Evolutionary conservation across 2,329 filamentous ascomycete species (phyloP).

Genomic region (Colletotrichum noveboracense): DNA sequence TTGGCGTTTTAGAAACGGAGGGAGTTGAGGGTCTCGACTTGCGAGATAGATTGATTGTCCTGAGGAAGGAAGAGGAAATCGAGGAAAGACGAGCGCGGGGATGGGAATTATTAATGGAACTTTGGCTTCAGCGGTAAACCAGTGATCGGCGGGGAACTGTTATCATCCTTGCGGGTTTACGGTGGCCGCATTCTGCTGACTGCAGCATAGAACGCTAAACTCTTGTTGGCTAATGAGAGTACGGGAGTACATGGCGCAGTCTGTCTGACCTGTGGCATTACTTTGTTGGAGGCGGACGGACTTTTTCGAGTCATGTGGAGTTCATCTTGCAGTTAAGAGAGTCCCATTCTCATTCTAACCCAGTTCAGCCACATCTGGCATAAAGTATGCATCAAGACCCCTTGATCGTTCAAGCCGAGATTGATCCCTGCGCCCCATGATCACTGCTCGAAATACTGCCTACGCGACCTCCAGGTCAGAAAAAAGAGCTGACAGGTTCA

Average conservation of each 20-base stretch:
- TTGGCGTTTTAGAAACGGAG: neutral
- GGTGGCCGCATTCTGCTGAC: neutral
- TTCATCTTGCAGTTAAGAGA: neutral
- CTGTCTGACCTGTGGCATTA: neutral
- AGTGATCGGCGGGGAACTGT: neutral
- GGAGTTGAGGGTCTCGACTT: neutral
- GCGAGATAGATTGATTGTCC: neutral
- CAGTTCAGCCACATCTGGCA: neutral
- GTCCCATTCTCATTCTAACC: neutral
- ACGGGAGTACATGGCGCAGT: neutral
- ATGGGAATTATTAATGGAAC: neutral
- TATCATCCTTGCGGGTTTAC: neutral
- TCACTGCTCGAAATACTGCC: neutral
- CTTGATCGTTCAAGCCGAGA: neutral
- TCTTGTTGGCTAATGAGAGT: neutral
- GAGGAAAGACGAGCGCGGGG: neutral
- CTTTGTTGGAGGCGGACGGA: neutral
- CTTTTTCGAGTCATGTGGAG: neutral
- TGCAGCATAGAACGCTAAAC: neutral
- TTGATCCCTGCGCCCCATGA: neutral
- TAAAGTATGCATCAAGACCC: constrained; percentile 7
- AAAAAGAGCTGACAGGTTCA: neutral
- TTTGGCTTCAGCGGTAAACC: neutral
- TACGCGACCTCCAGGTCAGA: neutral
- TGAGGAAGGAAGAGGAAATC: neutral